A percentile compares a stretch with the other conserved stretches of the same genome.
These are phyloP conservation scores for Rhodomyrtus psidioides DNA, from an alignment of 441 rosid species.

Conservation along the genomic window DNA sequence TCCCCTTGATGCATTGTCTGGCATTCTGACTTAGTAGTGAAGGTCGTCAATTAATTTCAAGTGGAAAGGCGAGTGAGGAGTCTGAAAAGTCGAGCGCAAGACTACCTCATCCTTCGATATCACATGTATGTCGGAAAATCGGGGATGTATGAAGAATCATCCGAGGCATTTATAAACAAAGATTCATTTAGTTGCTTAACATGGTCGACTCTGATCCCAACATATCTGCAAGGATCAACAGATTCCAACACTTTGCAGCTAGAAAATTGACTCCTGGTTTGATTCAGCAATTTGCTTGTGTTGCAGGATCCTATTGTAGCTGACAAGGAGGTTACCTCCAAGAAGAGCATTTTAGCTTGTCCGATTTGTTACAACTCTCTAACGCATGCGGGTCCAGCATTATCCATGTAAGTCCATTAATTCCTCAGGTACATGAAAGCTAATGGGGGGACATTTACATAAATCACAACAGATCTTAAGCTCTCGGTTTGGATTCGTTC, in stretches of 20 bases:
- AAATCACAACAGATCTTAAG: not conserved
- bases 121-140: not conserved
- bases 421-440: not conserved
- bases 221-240: not conserved
- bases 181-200: not conserved
- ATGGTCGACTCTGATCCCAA: not conserved
- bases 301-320: not conserved
- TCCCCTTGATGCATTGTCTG: not conserved
- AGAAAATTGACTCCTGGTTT: not conserved
- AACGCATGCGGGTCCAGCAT: constrained; percentile 11
- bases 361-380: constrained; percentile 60
- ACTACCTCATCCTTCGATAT: not conserved
- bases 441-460: not conserved
- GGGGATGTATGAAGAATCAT: not conserved
- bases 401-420: constrained; percentile 34
- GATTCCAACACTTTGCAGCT: not conserved
- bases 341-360: constrained; percentile 44
- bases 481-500: not conserved
- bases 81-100: not conserved
- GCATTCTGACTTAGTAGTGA: not conserved
- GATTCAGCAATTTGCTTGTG: not conserved
- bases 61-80: not conserved
- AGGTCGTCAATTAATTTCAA: not conserved
- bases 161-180: not conserved
- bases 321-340: not conserved